Conservation (phyloP, 306 rosid genomes). For the Alnus glutinosa region DNA sequence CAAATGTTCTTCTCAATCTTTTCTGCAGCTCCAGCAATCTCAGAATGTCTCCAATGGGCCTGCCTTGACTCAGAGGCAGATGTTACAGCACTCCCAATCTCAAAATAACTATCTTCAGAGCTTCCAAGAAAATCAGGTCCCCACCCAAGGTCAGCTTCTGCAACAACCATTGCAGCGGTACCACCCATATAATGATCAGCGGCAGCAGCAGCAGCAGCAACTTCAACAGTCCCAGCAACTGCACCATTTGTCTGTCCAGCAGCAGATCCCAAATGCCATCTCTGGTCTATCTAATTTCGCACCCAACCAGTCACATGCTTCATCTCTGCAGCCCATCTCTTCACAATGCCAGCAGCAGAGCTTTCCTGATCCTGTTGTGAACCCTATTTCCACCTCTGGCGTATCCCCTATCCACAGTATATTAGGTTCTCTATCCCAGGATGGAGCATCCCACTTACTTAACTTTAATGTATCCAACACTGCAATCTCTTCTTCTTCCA, state of each 20-base stretch:
- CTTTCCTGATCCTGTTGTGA: constrained; percentile 73
- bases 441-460: constrained; percentile 68
- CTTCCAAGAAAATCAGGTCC: constrained; percentile 54
- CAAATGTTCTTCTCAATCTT: constrained; percentile 55
- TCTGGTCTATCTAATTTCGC: constrained; percentile 75
- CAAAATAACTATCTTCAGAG: constrained; percentile 69
- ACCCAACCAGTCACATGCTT: constrained; percentile 61
- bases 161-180: constrained; percentile 67
- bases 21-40: constrained; percentile 79
- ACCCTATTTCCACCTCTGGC: constrained; percentile 46
- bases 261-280: constrained; percentile 56
- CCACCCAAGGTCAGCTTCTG: constrained; percentile 48
- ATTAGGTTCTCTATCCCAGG: constrained; percentile 73
- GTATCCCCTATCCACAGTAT: constrained; percentile 81
- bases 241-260: constrained; percentile 50
- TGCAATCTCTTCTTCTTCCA: constrained; percentile 56
- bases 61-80: constrained; percentile 70
- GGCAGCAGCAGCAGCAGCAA: constrained; percentile 33
- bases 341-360: constrained; percentile 72
- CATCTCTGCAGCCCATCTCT: constrained; percentile 61
- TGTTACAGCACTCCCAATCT: constrained; percentile 74
- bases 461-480: constrained; percentile 57
- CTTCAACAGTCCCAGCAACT: constrained; percentile 44
- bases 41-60: constrained; percentile 64
- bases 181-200: constrained; percentile 49